Evolutionary conservation across 1,139 yeast species (phyloP), one percentile per base, ranked within the genome.

Genomic region (Geotrichum carabidarum): DNA sequence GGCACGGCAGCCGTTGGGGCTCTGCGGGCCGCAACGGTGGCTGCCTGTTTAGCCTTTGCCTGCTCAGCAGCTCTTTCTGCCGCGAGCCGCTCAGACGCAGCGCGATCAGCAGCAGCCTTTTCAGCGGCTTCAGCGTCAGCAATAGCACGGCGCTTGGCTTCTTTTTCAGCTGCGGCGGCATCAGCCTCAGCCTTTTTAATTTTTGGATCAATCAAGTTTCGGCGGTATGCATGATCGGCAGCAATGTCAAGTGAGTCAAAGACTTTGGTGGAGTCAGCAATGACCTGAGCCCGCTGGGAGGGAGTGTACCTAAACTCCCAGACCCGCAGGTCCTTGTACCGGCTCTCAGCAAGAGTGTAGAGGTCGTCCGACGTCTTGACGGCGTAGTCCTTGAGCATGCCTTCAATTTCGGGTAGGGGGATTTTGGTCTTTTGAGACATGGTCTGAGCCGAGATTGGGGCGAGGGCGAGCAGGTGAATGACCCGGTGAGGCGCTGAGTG

Each of bases 241-340:
- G 71, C 63, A 34, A 62, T 55, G 2, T 59, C 60, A 37, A 71
- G 62, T 6, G 68, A 56, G 51, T 67, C 72, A 56, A 63, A 72
- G 1, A 72, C 74, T 44, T 57, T 61, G 3, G 59, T 55, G 9
- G 74, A 64, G 8, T 61, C 63, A 7, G 55, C 56, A 43, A 69
- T 63, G 32, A 71, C 72, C 34, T 60, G 58, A 9, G 59, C 56
- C 5, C 75, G 66, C 53, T 71, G 72, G 11, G 59, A 49, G 11
- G 61, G 59, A n/a, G 68, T 59, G 56, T 71, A 71, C 51, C 68
- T 68, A 71, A 72, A 72, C 27, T 70, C 74, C 72, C 73, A 71
- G 12, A 70, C 59, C 8, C 71, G 64, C 41, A 71, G 60, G 43
- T 71, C 71, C 53, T 66, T 64, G 60, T 62, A 72, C 14, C 61